Base-by-base conservation (phyloP, 1,284 basidiomycete genomes). In the Rhodotorula sp. region DNA sequence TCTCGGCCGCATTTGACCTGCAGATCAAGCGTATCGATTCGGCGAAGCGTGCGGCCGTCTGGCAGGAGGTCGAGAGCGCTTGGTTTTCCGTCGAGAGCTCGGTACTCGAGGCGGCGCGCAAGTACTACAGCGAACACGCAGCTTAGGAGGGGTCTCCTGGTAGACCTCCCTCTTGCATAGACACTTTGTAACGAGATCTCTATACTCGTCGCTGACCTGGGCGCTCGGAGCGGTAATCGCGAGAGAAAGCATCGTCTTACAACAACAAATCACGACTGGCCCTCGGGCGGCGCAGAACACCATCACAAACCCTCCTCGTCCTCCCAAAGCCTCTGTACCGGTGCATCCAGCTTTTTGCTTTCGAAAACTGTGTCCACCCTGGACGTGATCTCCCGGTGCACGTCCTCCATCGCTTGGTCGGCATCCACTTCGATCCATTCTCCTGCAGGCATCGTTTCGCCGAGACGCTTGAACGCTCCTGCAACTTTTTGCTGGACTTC, bases 371-470 rank as follows among this genome's bases (percentile, higher is more conserved):
- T 81, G 65, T 83, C 79, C 6, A 89, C 85, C 37, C 81, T 77
- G 15, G 64, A 75, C 88, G 88, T 87, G 8, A 93, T 82, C 48
- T 85, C 84, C 45, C 82, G 79, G 65, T 83, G 82, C 0, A 94
- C 89, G 37, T 82, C 83, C 8, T 88, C 87, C 69, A 83, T 80
- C 44, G 81, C 83, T 67, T 82, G 82, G 26, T 86, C 86, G 5
- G 89, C 91, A 79, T 89, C 86, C n/a, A 93, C 80, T 14, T 83
- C 83, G 1, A 84, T 80, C 91, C 91, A 92, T 54, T 76, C 67
- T 1, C 77, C 74, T 71, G 79, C 64, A 72, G 59, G 66, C 6
- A 82, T 77, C 59, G 79, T 87, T 42, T 80, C 78, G 0, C 84
- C 87, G 58, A 95, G 88, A 66, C 82, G 80, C 66, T 81, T 80